Percentiles rank a stretch among this genome's conserved stretches.
Evolutionary conservation across 768 basidiomycete genomes (phyloP).

Genomic region (Lactarius vividus): DNA sequence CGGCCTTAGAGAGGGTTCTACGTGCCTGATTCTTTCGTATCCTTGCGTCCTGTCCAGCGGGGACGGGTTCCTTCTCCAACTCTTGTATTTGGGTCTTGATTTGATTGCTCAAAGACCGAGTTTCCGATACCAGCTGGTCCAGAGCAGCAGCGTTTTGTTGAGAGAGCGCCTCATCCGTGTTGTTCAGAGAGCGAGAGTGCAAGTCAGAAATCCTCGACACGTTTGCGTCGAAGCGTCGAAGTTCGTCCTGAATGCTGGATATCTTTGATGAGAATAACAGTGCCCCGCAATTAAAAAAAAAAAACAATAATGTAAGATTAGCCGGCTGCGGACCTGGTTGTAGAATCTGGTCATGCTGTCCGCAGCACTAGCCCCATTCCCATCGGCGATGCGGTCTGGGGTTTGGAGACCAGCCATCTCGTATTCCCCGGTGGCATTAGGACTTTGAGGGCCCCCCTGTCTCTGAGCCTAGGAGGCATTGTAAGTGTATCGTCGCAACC

Average conservation of each 20-base stretch:
- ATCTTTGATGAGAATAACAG: constrained; percentile 47
- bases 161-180: constrained; percentile 65
- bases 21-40: constrained; percentile 76
- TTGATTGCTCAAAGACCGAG: constrained; percentile 62
- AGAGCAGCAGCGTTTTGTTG: constrained; percentile 61
- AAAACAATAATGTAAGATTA: not conserved
- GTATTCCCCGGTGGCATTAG: constrained; percentile 28
- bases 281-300: not conserved
- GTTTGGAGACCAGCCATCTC: constrained; percentile 35
- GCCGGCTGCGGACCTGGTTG: constrained; percentile 32
- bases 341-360: constrained; percentile 36
- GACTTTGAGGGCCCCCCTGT: constrained; percentile 31
- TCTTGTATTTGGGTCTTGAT: constrained; percentile 74
- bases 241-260: constrained; percentile 66
- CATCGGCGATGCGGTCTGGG: constrained; percentile 27
- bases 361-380: constrained; percentile 26
- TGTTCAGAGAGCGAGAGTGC: constrained; percentile 73
- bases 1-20: not conserved
- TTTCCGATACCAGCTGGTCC: constrained; percentile 67
- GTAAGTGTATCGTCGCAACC: constrained; percentile 4
- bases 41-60: constrained; percentile 64
- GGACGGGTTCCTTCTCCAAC: constrained; percentile 61
- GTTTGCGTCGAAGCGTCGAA: constrained; percentile 67
- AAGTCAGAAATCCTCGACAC: constrained; percentile 65
- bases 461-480: constrained; percentile 33